Conservation (phyloP, 306 rosid genomes). For the Sicyos edulis region DNA sequence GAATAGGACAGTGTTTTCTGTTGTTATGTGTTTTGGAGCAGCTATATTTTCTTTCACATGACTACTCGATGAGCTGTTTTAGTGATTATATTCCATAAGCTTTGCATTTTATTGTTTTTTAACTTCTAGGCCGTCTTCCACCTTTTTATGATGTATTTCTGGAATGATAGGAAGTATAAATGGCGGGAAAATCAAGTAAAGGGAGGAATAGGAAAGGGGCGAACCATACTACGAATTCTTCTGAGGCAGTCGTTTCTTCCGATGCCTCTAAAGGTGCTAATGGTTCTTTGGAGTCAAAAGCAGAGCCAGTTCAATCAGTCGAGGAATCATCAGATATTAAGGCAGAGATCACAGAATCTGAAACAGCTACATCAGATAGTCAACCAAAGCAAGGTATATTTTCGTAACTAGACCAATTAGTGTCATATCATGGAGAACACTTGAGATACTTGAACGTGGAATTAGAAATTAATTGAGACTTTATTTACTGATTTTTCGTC, state of each 20-base stretch:
- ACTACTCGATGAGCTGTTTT: too few species aligned
- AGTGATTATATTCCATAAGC: background rate
- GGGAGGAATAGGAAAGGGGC: constrained; percentile 58
- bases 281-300: constrained; percentile 26
- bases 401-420: background rate
- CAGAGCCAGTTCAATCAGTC: constrained; percentile 32
- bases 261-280: constrained; percentile 18
- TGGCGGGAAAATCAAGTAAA: constrained; percentile 89
- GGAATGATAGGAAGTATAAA: constrained; percentile 25
- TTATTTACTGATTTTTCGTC: background rate
- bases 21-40: background rate
- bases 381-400: constrained; percentile 68
- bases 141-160: background rate
- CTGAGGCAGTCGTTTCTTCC: constrained; percentile 29
- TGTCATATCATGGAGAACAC: background rate
- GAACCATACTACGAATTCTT: constrained; percentile 25
- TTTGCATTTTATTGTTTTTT: constrained; percentile 20
- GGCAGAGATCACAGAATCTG: constrained; percentile 42
- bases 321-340: constrained; percentile 29
- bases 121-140: constrained; percentile 29
- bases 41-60: background rate
- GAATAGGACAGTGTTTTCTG: background rate
- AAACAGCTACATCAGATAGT: constrained; percentile 31
- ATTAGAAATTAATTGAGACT: background rate
- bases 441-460: constrained; percentile 2